Conservation (phyloP, 163 green algal species). For the Scenedesmus sp. region DNA sequence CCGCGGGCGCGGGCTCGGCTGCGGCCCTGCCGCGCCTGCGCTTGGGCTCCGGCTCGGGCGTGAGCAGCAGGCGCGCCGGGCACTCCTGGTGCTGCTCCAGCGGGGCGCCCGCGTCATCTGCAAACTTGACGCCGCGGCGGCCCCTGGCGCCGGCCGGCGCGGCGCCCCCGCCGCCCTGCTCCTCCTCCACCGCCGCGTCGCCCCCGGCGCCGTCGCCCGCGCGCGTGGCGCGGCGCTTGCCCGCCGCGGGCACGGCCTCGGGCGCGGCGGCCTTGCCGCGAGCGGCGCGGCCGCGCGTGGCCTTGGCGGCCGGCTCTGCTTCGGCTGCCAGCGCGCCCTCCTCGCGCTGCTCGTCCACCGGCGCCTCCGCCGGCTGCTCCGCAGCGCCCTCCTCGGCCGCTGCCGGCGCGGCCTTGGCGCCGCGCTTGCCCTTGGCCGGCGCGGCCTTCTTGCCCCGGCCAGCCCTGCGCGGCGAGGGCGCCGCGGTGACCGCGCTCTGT, state of each 20-base stretch:
- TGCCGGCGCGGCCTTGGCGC: not conserved
- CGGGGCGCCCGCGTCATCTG: slow-evolving; percentile 18
- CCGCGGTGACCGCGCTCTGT: no score
- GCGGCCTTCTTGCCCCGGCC: slow-evolving; percentile 2
- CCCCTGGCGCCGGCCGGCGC: no score
- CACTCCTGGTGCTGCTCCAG: slow-evolving; percentile 23
- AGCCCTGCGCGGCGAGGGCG: not conserved
- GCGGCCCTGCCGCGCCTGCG: slow-evolving; percentile 2
- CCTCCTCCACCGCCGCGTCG: no score
- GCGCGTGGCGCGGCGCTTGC: no score
- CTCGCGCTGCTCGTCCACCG: not conserved
- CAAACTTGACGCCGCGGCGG: slow-evolving; percentile 25
- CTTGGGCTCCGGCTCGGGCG: slow-evolving; percentile 3
- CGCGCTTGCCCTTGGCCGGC: slow-evolving; percentile 1
- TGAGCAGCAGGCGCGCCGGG: slow-evolving; percentile 13
- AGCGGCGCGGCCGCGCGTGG: no score
- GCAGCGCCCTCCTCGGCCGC: not conserved
- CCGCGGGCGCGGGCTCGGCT: not conserved
- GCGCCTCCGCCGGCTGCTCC: not conserved
- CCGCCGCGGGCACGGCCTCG: no score
- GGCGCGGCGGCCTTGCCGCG: no score
- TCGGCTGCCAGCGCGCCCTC: not conserved
- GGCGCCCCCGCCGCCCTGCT: no score
- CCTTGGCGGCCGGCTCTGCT: not conserved
- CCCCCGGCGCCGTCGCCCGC: no score